Evolutionary conservation across 108 stramenopile genomes (phyloP).

Genomic region (Stephanodiscus triporus): DNA sequence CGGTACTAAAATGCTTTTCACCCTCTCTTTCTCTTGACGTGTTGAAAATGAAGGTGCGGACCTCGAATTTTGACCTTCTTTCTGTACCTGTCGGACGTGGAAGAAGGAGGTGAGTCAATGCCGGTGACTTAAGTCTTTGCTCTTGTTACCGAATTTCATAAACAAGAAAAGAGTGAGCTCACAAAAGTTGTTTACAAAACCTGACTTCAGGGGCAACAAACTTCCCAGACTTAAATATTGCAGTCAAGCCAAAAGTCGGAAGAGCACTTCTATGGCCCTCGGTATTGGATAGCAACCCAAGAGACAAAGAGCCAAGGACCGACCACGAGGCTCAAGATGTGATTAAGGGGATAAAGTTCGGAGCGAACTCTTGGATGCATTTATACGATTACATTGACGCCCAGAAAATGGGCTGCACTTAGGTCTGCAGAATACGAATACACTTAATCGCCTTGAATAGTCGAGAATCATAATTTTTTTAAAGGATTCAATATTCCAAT

Average conservation of each 20-base stretch:
- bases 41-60: constrained; percentile 39
- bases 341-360: constrained; percentile 59
- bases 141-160: neutral
- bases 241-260: constrained; percentile 49
- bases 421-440: neutral
- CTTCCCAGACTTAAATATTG: constrained; percentile 43
- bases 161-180: constrained; percentile 4
- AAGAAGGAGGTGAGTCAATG: constrained; percentile 61
- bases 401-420: constrained; percentile 30
- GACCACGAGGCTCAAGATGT: constrained; percentile 67
- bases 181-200: neutral
- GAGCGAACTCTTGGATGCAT: constrained; percentile 73
- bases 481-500: too few relatives aligned
- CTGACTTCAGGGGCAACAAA: constrained; percentile 21
- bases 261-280: constrained; percentile 64
- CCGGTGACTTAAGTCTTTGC: neutral
- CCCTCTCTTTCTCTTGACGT: neutral
- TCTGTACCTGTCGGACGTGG: constrained; percentile 78
- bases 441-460: too few relatives aligned
- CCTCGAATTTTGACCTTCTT: constrained; percentile 85
- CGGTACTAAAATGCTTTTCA: neutral
- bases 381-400: constrained; percentile 42
- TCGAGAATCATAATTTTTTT: too few relatives aligned
- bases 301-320: constrained; percentile 50
- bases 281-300: constrained; percentile 56